Evolutionary conservation across 225 moss, liverwort and hornwort genomes (phyloP), one percentile per base, ranked within the genome.

Genomic region (Antitrichia curtipendula): DNA sequence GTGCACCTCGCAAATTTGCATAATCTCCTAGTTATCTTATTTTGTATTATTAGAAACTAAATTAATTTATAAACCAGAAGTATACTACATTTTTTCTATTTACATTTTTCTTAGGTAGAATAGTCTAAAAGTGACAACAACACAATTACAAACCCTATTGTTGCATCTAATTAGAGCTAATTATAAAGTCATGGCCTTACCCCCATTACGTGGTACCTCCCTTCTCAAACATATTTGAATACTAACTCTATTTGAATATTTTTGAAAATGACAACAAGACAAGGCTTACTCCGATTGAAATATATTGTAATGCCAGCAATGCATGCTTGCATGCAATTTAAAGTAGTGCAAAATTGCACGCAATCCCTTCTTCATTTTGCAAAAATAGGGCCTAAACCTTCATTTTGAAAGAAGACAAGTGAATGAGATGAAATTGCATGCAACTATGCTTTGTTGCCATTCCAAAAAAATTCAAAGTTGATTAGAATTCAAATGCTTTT

Each of bases 1-100:
- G 14, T 36, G 1, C 2, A 1, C 20, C 2, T 20, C 1, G 0
- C 12, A 22, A 68, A 38, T 38, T 22, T 68, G 12, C 8, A n/a
- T n/a, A 66, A n/a, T n/a, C n/a, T 66, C 3, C 6, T 38, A 68
- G 2, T 12, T 68, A 38, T 4, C 22, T 4, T 1, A 23, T 38
- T 68, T 38, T 22, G 7, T 38, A 2, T 38, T 38, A 68, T 38
- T 38, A 38, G 2, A 12, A 22, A 68, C 23, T 23, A 12, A 68
- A 38, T n/a, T 38, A 68, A 38, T 12, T 38, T 22, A 68, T 12
- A 4, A 38, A 22, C n/a, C n/a, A n/a, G n/a, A n/a, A n/a, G 12
- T 68, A 22, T 2, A 38, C 21, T 68, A 38, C 38, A 18, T 22
- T 21, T 66, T 66, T 2, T 12, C 22, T 66, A 66, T 10, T 38